Conservation (phyloP, 1,284 basidiomycete genomes). For the Mycosarcoma maydis region DNA sequence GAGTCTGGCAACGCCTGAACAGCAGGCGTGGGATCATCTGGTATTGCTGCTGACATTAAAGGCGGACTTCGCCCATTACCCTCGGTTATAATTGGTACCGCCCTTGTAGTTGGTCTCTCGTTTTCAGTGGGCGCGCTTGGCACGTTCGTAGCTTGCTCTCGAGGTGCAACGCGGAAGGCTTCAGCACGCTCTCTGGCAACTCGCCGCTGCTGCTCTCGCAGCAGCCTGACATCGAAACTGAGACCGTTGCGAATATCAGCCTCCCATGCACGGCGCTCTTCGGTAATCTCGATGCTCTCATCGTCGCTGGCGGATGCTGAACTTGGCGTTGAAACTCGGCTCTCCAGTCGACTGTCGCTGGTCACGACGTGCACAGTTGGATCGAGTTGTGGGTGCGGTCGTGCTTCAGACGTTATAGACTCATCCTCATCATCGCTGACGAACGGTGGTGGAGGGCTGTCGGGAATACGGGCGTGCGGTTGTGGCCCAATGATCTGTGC, state of each 20-base stretch:
- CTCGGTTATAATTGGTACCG: no score
- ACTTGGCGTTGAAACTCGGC: conserved; percentile 15
- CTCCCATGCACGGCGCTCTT: conserved; percentile 49
- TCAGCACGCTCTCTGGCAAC: conserved; percentile 41
- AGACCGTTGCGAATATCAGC: conserved; percentile 37
- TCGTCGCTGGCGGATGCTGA: conserved; percentile 24
- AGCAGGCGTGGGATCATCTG: no score
- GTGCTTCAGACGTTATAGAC: background rate
- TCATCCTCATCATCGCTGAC: conserved; percentile 44
- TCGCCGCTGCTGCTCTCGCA: conserved; percentile 43
- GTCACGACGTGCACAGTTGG: background rate
- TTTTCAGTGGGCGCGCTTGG: no score
- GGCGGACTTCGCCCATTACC: no score
- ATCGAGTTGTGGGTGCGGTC: background rate
- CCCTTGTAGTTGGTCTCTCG: no score
- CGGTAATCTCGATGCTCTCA: conserved; percentile 20
- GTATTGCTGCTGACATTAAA: no score
- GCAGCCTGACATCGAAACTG: conserved; percentile 37
- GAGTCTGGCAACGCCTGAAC: no score
- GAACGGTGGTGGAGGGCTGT: conserved; percentile 57
- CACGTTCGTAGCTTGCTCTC: background rate
- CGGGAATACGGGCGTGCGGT: conserved; percentile 37
- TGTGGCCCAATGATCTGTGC: conserved; percentile 37
- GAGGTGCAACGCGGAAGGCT: background rate
- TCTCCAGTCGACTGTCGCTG: conserved; percentile 2